A percentile compares a stretch with the other conserved stretches of the same genome.
Conservation (phyloP, 139 green algal species). For the Tetradesmus lagerheimii region DNA sequence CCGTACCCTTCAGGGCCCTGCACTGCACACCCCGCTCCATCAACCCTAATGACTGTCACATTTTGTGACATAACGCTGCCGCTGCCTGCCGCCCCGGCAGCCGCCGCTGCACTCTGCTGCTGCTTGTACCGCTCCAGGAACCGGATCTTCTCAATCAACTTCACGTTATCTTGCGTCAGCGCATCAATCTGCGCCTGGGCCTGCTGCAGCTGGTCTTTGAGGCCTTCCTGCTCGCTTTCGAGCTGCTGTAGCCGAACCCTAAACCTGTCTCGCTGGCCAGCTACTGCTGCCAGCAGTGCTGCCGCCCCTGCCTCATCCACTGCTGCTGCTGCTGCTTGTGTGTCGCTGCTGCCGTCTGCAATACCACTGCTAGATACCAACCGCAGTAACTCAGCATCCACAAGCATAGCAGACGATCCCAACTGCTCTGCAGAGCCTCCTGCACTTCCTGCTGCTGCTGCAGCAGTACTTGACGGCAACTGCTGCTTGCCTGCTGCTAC, state of each 20-base stretch:
- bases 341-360: background rate
- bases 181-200: background rate
- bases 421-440: background rate
- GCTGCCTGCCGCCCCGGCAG: background rate
- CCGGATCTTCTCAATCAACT: slow-evolving; percentile 41
- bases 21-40: slow-evolving; percentile 22
- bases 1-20: background rate
- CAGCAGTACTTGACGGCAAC: background rate
- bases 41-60: slow-evolving; percentile 27
- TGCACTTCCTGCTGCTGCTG: background rate
- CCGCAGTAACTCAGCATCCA: background rate
- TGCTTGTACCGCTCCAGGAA: slow-evolving; percentile 43
- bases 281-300: slow-evolving; percentile 14
- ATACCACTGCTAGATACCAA: background rate
- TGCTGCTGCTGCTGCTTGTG: slow-evolving; percentile 23
- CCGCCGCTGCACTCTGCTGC: background rate
- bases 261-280: slow-evolving; percentile 36
- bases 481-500: background rate
- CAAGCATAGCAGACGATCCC: background rate
- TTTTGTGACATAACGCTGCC: too few species aligned
- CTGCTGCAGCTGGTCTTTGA: background rate
- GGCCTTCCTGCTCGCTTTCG: background rate
- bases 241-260: background rate
- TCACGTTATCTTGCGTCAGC: slow-evolving; percentile 22
- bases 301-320: background rate